A percentile compares a stretch with the other conserved stretches of the same genome.
Evolutionary conservation across 202 grass and related monocot genomes (phyloP).

Genomic region (Setaria italica): DNA sequence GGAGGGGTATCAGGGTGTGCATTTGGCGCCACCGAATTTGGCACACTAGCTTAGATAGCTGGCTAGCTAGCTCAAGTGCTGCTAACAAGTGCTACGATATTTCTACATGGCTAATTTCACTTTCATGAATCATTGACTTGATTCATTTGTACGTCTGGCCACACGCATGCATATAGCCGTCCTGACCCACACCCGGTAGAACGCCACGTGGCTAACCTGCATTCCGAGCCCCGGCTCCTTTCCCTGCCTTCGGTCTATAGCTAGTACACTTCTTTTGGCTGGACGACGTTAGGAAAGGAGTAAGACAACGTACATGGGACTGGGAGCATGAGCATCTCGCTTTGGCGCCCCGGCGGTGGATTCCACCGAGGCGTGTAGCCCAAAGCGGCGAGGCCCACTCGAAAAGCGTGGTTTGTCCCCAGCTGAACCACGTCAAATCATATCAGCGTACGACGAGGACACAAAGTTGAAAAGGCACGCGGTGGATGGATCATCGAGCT

Average conservation of each 20-base stretch:
- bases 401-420: conserved; percentile 8
- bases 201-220: not conserved
- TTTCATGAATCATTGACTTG: not conserved
- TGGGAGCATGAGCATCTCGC: not conserved
- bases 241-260: too few species aligned
- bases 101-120: not conserved
- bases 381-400: not conserved
- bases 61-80: not conserved
- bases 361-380: conserved; percentile 19
- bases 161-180: not conserved
- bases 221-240: not conserved
- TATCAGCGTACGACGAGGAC: not conserved
- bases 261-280: not conserved
- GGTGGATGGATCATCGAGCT: not conserved
- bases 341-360: conserved; percentile 6
- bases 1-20: not conserved
- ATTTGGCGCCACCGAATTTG: not conserved
- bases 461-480: not conserved
- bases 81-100: not conserved
- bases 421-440: not conserved
- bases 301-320: not conserved
- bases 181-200: not conserved
- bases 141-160: not conserved
- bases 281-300: not conserved
- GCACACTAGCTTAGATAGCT: too few species aligned